Base-by-base conservation (phyloP, 2,329 filamentous ascomycete genomes). In the Colletotrichum musae region DNA sequence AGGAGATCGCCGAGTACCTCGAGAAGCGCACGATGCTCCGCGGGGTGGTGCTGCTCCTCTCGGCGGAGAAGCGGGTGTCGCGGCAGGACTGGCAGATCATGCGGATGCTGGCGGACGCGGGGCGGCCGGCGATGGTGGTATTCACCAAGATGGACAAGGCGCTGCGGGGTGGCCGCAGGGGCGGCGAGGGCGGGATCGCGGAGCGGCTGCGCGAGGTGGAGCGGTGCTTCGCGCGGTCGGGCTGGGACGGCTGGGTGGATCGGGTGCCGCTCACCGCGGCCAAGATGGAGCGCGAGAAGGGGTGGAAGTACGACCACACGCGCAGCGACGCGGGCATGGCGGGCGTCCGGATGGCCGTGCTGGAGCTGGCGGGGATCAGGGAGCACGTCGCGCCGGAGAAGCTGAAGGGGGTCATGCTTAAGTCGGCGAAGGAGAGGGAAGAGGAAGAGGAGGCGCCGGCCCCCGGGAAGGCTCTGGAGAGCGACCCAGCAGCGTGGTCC, bases 71-170 rank as follows among this genome's bases (percentile, higher is more conserved):
- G 53, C 84, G 83, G 15, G 77, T 88, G 2, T 85, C 86, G 70
- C 76, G 79, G 24, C 81, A 81, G 56, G 88, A 90, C 73, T 75
- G 76, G 13, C 80, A 82, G 77, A 80, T 86, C 70, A 75, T 90
- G 41, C 75, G 79, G 65, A 76, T 86, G 52, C 78, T 90, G 71
- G 79, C 84, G 58, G 77, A 82, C 57, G 79, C 81, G 4, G 80
- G 81, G 10, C 80, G 85, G 36, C 79, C 80, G 59, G 87, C 86
- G 1, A 74, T 83, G 6, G 82, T 89, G 1, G 82, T 89, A 5
- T 75, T 90, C 57, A 90, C 88, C 12, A 89, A 89, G 77, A 86
- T 84, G 15, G 88, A 90, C 73, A 89, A 88, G 74, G 65, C 80
- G 53, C 72, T 76, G 73, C 51, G 36, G 41, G 16, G 32, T 74